These are phyloP conservation scores for Xylaria sp. DNA, from an alignment of 2,329 filamentous ascomycete genomes.

Conservation along the genomic window DNA sequence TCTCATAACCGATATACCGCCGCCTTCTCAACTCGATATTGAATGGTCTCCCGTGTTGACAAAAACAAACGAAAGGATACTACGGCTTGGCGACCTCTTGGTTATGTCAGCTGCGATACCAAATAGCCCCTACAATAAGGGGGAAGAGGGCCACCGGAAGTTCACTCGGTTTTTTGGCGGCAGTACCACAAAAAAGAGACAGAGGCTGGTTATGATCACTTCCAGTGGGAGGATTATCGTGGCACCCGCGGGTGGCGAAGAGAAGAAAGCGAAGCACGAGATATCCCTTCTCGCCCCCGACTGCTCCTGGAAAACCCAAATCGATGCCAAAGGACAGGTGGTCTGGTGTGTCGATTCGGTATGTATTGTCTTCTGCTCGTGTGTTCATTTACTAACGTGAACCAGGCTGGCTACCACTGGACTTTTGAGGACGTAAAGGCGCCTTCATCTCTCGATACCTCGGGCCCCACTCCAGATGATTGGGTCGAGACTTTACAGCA, in stretches of 20 bases:
- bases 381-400: conserved; percentile 38
- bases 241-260: conserved; percentile 89
- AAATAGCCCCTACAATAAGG: conserved; percentile 77
- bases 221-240: conserved; percentile 90
- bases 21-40: conserved; percentile 96
- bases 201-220: conserved; percentile 93
- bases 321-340: conserved; percentile 86
- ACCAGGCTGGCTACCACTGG: conserved; percentile 85
- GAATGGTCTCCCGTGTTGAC: conserved; percentile 98
- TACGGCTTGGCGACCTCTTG: conserved; percentile 91
- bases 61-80: conserved; percentile 88
- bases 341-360: conserved; percentile 95
- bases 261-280: conserved; percentile 94
- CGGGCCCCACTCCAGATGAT: conserved; percentile 79
- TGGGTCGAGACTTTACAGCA: conserved; percentile 92
- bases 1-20: conserved; percentile 93
- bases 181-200: conserved; percentile 89
- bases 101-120: conserved; percentile 82
- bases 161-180: conserved; percentile 94
- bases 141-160: conserved; percentile 82
- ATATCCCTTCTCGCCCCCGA: conserved; percentile 83
- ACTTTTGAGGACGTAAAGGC: conserved; percentile 94
- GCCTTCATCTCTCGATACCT: conserved; percentile 62
- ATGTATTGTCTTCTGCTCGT: conserved; percentile 56
- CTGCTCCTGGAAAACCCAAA: conserved; percentile 80